A percentile compares a stretch with the other conserved stretches of the same genome.
These are phyloP conservation scores for Alternaria sp. DNA, from an alignment of 2,329 filamentous ascomycete genomes.

Conservation along the genomic window DNA sequence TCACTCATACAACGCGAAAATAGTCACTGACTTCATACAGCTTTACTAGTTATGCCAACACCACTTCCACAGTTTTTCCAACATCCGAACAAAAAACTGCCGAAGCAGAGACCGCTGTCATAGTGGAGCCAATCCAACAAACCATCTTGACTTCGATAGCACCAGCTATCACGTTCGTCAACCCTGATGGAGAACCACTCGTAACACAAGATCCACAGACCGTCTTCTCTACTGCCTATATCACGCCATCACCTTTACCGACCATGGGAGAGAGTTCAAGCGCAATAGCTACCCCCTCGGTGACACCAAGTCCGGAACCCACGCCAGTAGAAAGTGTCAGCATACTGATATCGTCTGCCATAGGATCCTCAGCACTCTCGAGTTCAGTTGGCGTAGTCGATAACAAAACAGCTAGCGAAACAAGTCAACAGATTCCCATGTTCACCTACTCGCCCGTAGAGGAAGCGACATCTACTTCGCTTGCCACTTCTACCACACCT, in stretches of 20 bases:
- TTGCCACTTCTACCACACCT: constrained; percentile 18
- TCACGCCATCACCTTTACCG: constrained; percentile 34
- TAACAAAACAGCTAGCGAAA: constrained; percentile 26
- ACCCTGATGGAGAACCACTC: constrained; percentile 45
- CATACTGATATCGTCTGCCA: constrained; percentile 6
- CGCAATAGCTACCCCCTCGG: constrained; percentile 7
- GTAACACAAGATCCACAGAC: constrained; percentile 41
- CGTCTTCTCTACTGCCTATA: constrained; percentile 43
- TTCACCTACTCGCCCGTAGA: constrained; percentile 41
- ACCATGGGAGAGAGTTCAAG: constrained; percentile 26
- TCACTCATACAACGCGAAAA: background rate
- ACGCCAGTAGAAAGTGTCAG: constrained; percentile 22
- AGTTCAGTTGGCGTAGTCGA: constrained; percentile 27
- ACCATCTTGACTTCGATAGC: constrained; percentile 39
- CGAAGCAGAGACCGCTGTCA: constrained; percentile 45
- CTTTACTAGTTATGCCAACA: constrained; percentile 40
- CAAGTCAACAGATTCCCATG: constrained; percentile 27
- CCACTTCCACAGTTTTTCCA: constrained; percentile 18
- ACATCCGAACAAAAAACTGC: constrained; percentile 21
- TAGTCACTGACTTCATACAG: constrained; percentile 31
- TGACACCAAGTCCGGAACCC: constrained; percentile 15
- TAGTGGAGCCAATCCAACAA: constrained; percentile 45
- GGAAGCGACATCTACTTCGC: constrained; percentile 18
- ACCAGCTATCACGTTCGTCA: constrained; percentile 46
- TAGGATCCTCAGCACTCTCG: constrained; percentile 11